Conservation (phyloP, 1,284 basidiomycete species). For the Marasmius fiardii region DNA sequence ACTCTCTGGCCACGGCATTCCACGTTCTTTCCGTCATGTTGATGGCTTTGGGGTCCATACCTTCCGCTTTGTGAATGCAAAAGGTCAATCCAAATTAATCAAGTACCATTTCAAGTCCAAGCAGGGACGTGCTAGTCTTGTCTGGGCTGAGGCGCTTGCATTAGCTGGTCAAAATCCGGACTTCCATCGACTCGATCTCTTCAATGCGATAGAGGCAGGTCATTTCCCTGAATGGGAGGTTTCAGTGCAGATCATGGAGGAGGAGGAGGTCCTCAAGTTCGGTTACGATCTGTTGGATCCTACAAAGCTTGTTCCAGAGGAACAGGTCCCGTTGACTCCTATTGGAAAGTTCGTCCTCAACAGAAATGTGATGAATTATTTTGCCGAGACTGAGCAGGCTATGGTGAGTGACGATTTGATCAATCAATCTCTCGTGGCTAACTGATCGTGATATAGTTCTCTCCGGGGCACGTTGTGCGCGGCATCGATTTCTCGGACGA, state of each 20-base stretch:
- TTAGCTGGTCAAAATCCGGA: constrained; percentile 16
- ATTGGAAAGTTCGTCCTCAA: constrained; percentile 10
- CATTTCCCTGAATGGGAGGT: constrained; percentile 19
- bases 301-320: constrained; percentile 7
- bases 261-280: constrained; percentile 5
- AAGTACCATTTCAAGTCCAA: constrained; percentile 9
- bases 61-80: constrained; percentile 6
- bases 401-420: constrained; percentile 4
- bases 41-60: constrained; percentile 7
- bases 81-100: constrained; percentile 7
- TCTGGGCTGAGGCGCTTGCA: constrained; percentile 13
- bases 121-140: constrained; percentile 6
- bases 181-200: constrained; percentile 17
- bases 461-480: constrained; percentile 3
- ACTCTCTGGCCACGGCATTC: constrained; percentile 6
- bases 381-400: constrained; percentile 9
- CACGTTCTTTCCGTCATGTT: constrained; percentile 1
- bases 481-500: constrained; percentile 11
- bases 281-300: constrained; percentile 8
- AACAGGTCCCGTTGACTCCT: constrained; percentile 3
- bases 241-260: constrained; percentile 7
- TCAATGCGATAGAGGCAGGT: constrained; percentile 16
- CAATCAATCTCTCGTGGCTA: neutral
- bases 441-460: neutral
- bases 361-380: constrained; percentile 6